Evolutionary conservation across 768 basidiomycete genomes (phyloP).

Genomic region (Lactarius trivialis): DNA sequence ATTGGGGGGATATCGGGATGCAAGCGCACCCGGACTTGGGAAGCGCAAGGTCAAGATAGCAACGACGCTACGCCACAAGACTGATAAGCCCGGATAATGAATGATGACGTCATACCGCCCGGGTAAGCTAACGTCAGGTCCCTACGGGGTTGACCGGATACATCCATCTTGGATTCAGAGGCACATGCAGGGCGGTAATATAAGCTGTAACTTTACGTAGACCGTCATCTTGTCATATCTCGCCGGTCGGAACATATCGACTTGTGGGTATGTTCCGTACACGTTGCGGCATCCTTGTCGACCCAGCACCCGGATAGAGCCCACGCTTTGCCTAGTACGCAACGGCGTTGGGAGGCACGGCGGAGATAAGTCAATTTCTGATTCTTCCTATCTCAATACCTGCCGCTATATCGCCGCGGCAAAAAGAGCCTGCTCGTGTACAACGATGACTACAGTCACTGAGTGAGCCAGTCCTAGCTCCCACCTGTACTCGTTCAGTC

Average conservation of each 20-base stretch:
- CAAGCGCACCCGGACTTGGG: background rate
- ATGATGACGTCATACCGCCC: background rate
- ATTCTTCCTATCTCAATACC: background rate
- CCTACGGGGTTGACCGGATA: background rate
- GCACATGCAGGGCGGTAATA: background rate
- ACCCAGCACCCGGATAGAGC: background rate
- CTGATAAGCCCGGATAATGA: background rate
- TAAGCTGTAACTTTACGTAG: background rate
- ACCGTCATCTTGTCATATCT: background rate
- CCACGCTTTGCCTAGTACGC: background rate
- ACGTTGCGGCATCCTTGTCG: background rate
- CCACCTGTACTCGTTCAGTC: too few species aligned
- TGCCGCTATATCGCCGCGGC: background rate
- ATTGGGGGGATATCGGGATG: background rate
- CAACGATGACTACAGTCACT: background rate
- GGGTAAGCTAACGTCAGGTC: background rate
- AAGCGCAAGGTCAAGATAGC: background rate
- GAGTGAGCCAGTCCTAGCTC: too few species aligned
- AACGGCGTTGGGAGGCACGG: background rate
- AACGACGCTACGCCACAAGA: background rate
- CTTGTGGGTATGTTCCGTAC: background rate
- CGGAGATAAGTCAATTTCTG: conserved; percentile 2
- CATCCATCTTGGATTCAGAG: background rate
- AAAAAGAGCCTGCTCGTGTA: background rate
- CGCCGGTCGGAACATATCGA: conserved; percentile 1